Conservation (phyloP, 1,284 basidiomycete species). For the Ganoderma resinaceum region DNA sequence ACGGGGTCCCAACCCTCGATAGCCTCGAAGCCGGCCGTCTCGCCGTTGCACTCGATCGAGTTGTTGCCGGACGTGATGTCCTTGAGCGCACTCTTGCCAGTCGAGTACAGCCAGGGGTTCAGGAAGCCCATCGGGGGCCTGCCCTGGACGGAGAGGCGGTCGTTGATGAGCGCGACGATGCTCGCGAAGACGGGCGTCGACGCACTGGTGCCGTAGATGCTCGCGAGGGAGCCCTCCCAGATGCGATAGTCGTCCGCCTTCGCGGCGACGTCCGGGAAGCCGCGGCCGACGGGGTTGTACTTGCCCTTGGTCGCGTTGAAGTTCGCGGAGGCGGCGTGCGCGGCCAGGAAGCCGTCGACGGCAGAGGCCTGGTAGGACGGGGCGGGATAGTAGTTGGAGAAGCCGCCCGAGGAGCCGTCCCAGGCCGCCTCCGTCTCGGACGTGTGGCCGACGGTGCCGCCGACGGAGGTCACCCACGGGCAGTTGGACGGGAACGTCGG, state of each 20-base stretch:
- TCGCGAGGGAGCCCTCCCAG: conserved; percentile 41
- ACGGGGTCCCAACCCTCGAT: conserved; percentile 51
- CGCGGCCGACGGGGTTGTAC: conserved; percentile 40
- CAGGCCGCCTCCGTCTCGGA: conserved; percentile 60
- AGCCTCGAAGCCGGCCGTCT: conserved; percentile 48
- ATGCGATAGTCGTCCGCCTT: conserved; percentile 38
- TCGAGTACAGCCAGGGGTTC: conserved; percentile 50
- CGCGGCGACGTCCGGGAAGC: conserved; percentile 42
- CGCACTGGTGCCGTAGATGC: conserved; percentile 57
- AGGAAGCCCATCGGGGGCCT: conserved; percentile 52
- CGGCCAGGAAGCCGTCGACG: conserved; percentile 39
- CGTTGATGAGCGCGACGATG: conserved; percentile 63
- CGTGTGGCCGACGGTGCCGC: conserved; percentile 54
- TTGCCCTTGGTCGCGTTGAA: conserved; percentile 34
- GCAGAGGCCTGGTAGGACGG: conserved; percentile 46
- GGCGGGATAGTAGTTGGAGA: conserved; percentile 53
- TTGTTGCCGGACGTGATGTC: conserved; percentile 35
- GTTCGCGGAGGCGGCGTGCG: conserved; percentile 37
- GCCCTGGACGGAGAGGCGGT: conserved; percentile 49
- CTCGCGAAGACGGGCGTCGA: conserved; percentile 60
- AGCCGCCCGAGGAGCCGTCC: conserved; percentile 63
- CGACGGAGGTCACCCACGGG: conserved; percentile 63
- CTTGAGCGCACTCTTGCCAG: conserved; percentile 28
- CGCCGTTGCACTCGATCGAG: conserved; percentile 38
- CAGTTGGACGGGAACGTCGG: conserved; percentile 74